A percentile compares a stretch with the other conserved stretches of the same genome.
These are phyloP conservation scores for Auriscalpium vulgare DNA, from an alignment of 768 basidiomycete genomes.

Conservation along the genomic window DNA sequence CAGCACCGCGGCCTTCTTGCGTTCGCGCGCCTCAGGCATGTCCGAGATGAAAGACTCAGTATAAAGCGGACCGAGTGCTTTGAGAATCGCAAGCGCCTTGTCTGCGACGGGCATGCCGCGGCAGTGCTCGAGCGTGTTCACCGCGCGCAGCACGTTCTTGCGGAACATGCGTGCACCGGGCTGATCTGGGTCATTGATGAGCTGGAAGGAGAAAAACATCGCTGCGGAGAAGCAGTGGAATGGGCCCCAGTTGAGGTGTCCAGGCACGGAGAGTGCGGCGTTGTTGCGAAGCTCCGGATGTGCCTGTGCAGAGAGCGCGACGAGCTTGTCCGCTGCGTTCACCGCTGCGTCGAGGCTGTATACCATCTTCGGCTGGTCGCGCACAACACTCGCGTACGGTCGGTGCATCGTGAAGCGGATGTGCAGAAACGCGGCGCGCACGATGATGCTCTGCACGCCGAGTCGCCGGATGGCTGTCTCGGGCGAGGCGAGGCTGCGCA, in stretches of 20 bases:
- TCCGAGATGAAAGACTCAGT: slow-evolving; percentile 41
- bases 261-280: slow-evolving; percentile 57
- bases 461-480: slow-evolving; percentile 44
- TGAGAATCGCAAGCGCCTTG: slow-evolving; percentile 57
- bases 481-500: slow-evolving; percentile 54
- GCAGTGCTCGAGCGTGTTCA: slow-evolving; percentile 50
- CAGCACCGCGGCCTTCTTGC: slow-evolving; percentile 40
- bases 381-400: slow-evolving; percentile 48
- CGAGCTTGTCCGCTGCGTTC: slow-evolving; percentile 37
- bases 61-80: slow-evolving; percentile 56
- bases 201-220: slow-evolving; percentile 80
- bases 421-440: slow-evolving; percentile 64
- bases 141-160: slow-evolving; percentile 58
- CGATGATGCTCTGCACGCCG: slow-evolving; percentile 69
- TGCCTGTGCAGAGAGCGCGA: slow-evolving; percentile 51
- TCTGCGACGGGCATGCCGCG: slow-evolving; percentile 53
- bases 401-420: slow-evolving; percentile 74
- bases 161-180: slow-evolving; percentile 65
- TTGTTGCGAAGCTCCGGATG: slow-evolving; percentile 64
- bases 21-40: slow-evolving; percentile 45
- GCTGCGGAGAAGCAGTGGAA: slow-evolving; percentile 73
- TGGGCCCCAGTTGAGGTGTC: slow-evolving; percentile 73
- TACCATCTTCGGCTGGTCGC: slow-evolving; percentile 1
- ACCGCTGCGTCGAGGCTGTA: slow-evolving; percentile 55
- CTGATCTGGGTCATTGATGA: slow-evolving; percentile 68